These are phyloP conservation scores for Graphiopsis chlorocephala DNA, from an alignment of 2,329 filamentous ascomycete genomes.

Conservation along the genomic window DNA sequence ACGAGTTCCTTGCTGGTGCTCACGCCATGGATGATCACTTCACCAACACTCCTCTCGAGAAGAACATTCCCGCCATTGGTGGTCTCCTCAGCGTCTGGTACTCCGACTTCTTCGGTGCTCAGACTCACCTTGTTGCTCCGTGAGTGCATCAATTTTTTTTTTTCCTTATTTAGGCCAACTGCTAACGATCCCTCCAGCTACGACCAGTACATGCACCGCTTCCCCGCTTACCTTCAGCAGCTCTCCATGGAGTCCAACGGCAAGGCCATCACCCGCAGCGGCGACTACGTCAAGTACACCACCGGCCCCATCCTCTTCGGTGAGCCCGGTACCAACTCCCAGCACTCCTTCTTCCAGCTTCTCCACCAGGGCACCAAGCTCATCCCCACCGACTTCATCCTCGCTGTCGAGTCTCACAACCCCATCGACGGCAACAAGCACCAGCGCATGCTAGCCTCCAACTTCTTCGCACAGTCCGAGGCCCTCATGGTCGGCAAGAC, in stretches of 20 bases:
- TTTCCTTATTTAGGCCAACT: background rate
- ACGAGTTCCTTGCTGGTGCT: constrained; percentile 89
- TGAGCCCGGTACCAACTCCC: constrained; percentile 97
- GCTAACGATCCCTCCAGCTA: constrained; percentile 57
- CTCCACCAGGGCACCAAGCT: constrained; percentile 99
- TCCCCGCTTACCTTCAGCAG: constrained; percentile 98
- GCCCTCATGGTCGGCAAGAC: constrained; percentile 87
- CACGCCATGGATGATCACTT: constrained; percentile 99
- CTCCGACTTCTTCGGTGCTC: constrained; percentile 96
- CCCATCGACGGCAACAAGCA: constrained; percentile 87
- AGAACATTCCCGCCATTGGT: constrained; percentile 92
- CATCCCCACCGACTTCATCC: constrained; percentile 96
- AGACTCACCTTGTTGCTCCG: constrained; percentile 96
- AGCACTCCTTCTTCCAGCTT: constrained; percentile 99
- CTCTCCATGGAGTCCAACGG: constrained; percentile 99
- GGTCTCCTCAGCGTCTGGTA: constrained; percentile 98
- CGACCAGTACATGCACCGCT: constrained; percentile 98
- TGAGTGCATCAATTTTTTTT: constrained; percentile 48
- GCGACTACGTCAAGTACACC: constrained; percentile 91
- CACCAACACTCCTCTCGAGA: constrained; percentile 79
- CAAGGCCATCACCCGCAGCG: constrained; percentile 88
- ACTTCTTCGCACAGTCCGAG: constrained; percentile 87
- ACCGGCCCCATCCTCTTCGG: constrained; percentile 95
- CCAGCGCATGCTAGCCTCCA: constrained; percentile 92
- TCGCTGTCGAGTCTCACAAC: constrained; percentile 96